Base-by-base conservation (phyloP, 306 rosid species). In the Acacia confusa region DNA sequence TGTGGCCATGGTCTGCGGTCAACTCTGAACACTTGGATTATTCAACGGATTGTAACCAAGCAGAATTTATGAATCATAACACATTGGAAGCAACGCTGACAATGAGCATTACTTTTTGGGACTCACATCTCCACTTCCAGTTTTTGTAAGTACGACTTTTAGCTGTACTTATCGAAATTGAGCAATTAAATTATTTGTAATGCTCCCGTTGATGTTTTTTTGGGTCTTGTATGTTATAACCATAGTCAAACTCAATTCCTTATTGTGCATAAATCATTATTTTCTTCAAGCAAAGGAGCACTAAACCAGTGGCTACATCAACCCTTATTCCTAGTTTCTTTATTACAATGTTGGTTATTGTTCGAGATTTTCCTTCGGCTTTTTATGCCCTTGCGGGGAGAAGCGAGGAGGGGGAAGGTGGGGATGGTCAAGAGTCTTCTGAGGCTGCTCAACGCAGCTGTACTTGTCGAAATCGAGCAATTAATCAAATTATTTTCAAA, bases 261-360 rank as follows among this genome's bases (percentile, higher is more conserved):
- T 19, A 14, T n/a, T 81, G 75, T 74, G 86, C 32, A 82, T 85
- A 84, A 83, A 41, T 78, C 73, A 75, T 82, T 43, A 71, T 81
- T 85, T 86, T 60, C 77, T 61, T 74, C 32, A 76, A 52, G 63
- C 0, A 11, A 57, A 57, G 38, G 13, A 78, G 61, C 79, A 27
- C 76, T 30, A n/a, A n/a, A n/a, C n/a, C n/a, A n/a, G n/a, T n/a
- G 20, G 20, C 58, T 74, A 27, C 60, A 28, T 28, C n/a, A 40
- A n/a, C 45, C 64, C 13, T 11, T 70, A 11, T 28, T 63, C 25
- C 43, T 6, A 45, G 28, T 7, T 43, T 71, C 28, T 71, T 2
- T 69, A 41, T 70, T 13, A 9, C 47, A 1, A 38, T 19, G 41
- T 38, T 16, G 34, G 34, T 32, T 16, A 66, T 66, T 64, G 43